Conservation (phyloP, 2,329 filamentous ascomycete genomes). For the Purpureocillium lavendulum region DNA sequence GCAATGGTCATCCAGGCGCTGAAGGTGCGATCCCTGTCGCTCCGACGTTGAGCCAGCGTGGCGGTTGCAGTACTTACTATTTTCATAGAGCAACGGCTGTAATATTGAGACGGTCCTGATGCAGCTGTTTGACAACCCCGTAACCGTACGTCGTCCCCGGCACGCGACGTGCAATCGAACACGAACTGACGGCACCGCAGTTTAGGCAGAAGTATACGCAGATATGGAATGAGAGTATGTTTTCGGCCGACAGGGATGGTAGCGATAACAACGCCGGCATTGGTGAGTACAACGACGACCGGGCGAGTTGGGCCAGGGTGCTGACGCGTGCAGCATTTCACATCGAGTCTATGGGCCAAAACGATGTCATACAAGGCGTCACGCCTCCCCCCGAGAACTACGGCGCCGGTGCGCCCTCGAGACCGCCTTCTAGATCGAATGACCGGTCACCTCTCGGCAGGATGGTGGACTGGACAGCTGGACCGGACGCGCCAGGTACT, state of each 20-base stretch:
- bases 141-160: slow-evolving; percentile 16
- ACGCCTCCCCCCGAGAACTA: slow-evolving; percentile 32
- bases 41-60: not conserved
- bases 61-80: slow-evolving; percentile 2
- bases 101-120: slow-evolving; percentile 39
- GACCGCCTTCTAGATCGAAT: slow-evolving; percentile 53
- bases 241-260: slow-evolving; percentile 45
- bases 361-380: slow-evolving; percentile 32
- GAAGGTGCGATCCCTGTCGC: slow-evolving; percentile 21
- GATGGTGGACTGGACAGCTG: slow-evolving; percentile 36
- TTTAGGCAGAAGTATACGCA: slow-evolving; percentile 37
- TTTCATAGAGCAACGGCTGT: slow-evolving; percentile 29
- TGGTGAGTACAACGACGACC: slow-evolving; percentile 24
- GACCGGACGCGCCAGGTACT: slow-evolving; percentile 32
- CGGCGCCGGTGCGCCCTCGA: slow-evolving; percentile 41
- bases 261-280: slow-evolving; percentile 30
- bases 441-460: slow-evolving; percentile 48
- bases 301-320: not conserved
- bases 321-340: slow-evolving; percentile 39
- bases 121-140: slow-evolving; percentile 43
- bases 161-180: not conserved
- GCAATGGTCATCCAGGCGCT: slow-evolving; percentile 31
- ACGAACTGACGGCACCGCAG: slow-evolving; percentile 16
- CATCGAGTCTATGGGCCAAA: slow-evolving; percentile 43
- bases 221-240: slow-evolving; percentile 47